These are phyloP conservation scores for Scorias spongiosa DNA, from an alignment of 2,329 filamentous ascomycete species.

Conservation along the genomic window DNA sequence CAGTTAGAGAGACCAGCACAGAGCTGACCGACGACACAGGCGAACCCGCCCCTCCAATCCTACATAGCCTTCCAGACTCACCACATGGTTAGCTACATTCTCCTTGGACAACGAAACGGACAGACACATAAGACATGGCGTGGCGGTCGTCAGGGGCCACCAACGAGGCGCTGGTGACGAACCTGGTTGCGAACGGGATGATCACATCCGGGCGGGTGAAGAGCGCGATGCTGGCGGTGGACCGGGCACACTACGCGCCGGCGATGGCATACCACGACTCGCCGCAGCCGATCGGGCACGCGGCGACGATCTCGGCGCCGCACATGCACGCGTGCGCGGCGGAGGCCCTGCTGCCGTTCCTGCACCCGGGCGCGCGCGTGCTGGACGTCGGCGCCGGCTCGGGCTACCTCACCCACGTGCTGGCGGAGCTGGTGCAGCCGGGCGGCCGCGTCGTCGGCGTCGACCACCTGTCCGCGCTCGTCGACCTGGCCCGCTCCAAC, in stretches of 20 bases:
- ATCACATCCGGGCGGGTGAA: slow-evolving; percentile 60
- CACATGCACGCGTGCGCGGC: slow-evolving; percentile 57
- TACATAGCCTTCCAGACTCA: too few relatives aligned
- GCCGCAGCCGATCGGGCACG: slow-evolving; percentile 52
- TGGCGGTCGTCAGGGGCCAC: slow-evolving; percentile 69
- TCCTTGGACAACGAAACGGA: too few relatives aligned
- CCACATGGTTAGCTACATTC: too few relatives aligned
- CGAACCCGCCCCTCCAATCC: too few relatives aligned
- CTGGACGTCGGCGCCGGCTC: slow-evolving; percentile 35
- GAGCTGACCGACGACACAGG: too few relatives aligned
- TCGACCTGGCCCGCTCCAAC: slow-evolving; percentile 26
- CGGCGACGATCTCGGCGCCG: slow-evolving; percentile 56
- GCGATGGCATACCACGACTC: slow-evolving; percentile 55
- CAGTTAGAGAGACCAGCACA: too few relatives aligned
- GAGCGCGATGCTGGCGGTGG: slow-evolving; percentile 70
- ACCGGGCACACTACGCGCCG: slow-evolving; percentile 73
- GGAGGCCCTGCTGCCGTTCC: slow-evolving; percentile 44
- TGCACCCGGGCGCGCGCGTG: slow-evolving; percentile 35
- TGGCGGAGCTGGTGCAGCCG: slow-evolving; percentile 58
- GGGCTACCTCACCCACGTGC: slow-evolving; percentile 71
- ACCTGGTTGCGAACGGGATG: slow-evolving; percentile 55
- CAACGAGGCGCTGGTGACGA: slow-evolving; percentile 63
- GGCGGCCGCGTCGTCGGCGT: slow-evolving; percentile 27
- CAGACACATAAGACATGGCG: slow-evolving; percentile 46
- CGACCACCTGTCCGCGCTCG: slow-evolving; percentile 34